Conservation (phyloP, 2,329 filamentous ascomycete genomes). For the Penicillium sp. region DNA sequence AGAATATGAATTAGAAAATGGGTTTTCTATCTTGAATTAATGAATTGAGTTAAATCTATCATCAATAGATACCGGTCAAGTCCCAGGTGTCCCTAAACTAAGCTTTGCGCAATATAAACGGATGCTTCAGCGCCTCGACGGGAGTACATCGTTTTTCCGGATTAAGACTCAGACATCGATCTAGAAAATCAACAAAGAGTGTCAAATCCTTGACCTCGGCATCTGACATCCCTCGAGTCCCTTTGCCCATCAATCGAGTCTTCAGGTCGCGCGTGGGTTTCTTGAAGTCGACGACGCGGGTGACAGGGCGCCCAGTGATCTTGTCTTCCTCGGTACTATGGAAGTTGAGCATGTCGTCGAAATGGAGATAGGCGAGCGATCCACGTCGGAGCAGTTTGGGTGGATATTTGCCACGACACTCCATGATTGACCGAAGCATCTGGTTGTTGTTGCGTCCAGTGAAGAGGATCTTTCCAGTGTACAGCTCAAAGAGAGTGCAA, state of each 20-base stretch:
- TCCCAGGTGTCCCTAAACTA: background rate
- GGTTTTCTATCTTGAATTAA: background rate
- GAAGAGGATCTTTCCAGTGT: slow-evolving; percentile 96
- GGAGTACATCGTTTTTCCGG: slow-evolving; percentile 88
- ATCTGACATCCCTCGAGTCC: slow-evolving; percentile 66
- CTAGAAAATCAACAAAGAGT: slow-evolving; percentile 78
- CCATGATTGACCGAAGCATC: slow-evolving; percentile 95
- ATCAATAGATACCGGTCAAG: too few relatives aligned
- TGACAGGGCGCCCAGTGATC: slow-evolving; percentile 69
- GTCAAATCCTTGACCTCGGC: slow-evolving; percentile 70
- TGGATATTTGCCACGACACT: slow-evolving; percentile 86
- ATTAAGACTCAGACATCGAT: slow-evolving; percentile 81
- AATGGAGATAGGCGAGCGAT: slow-evolving; percentile 68
- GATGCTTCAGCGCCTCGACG: slow-evolving; percentile 77
- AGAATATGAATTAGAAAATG: too few relatives aligned
- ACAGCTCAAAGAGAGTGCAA: slow-evolving; percentile 93
- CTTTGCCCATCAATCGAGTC: slow-evolving; percentile 65
- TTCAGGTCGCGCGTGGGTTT: slow-evolving; percentile 79
- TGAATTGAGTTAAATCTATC: too few relatives aligned
- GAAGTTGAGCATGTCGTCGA: slow-evolving; percentile 79
- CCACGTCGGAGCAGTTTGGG: slow-evolving; percentile 82
- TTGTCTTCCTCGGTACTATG: slow-evolving; percentile 80
- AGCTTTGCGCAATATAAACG: slow-evolving; percentile 62
- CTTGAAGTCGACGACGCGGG: slow-evolving; percentile 43
- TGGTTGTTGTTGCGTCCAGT: slow-evolving; percentile 94